Evolutionary conservation across 164 flowering plant genomes (phyloP), one percentile per base, ranked within the genome.

Genomic region (Tetracentron sinense): DNA sequence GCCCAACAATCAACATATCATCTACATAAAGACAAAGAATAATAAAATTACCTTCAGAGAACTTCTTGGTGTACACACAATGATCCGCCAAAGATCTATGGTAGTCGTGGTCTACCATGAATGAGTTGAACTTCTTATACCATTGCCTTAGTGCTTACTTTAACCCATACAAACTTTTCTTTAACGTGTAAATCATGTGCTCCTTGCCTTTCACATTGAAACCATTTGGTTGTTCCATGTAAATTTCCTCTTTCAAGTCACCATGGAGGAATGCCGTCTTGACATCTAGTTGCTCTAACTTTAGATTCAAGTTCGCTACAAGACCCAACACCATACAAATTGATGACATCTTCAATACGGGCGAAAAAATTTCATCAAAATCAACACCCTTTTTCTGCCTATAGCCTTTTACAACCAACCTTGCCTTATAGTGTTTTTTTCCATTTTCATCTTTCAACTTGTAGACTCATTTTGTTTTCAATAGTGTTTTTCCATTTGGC

Each of bases 311-410:
- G 44, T 16, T 38, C 14, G 44, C 44, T 12, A 10, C 44, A 12
- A 38, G 44, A 38, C 44, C 44, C 14, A 38, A 38, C 44, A 38
- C 44, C 4, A 38, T 16, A 1, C 44, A 16, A 1, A 10, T 38
- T 12, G 44, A 38, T 38, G 44, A 38, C 44, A 38, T 38, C 44
- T 38, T 38, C 14, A 59, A 30, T 7, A 44, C 33, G 8, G 49
- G 48, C 17, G 61, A 57, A 46, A 57, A 56, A 21, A 38, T 57
- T 15, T 57, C 44, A 20, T 57, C 61, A 57, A 57, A 57, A 21
- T 57, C 61, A 57, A 57, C 16, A 21, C 48, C 61, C 15, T 57
- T 42, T 4, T 57, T 55, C 17, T 55, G 58, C 15, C 58, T 38
- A 21, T 8, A 38, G 14, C 44, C 44, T 38, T 38, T 38, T 1